phyloP scores from a whole-genome alignment of 352 stramenopile species.

The Phytopythium vexans region DNA sequence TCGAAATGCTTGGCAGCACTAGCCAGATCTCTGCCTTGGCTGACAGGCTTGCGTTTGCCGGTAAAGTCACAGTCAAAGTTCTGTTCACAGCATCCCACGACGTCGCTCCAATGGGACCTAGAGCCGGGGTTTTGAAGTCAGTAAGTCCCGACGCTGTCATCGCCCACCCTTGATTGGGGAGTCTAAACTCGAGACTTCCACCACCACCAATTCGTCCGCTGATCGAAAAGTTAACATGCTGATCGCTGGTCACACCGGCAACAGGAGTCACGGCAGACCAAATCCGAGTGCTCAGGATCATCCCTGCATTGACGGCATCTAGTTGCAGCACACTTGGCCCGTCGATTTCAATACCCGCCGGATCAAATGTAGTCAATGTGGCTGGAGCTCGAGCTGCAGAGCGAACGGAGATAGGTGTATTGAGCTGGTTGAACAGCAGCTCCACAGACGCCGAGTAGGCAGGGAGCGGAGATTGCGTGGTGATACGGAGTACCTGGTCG shows the following conservation, averaged over 20 bases:
- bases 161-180: slow-evolving; percentile 44
- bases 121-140: slow-evolving; percentile 29
- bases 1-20: slow-evolving; percentile 30
- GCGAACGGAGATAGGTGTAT: slow-evolving; percentile 41
- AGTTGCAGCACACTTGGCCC: slow-evolving; percentile 36
- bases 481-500: slow-evolving; percentile 9
- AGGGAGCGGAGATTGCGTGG: slow-evolving; percentile 13
- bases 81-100: slow-evolving; percentile 29
- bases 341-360: slow-evolving; percentile 39
- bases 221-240: slow-evolving; percentile 42
- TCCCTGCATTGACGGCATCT: slow-evolving; percentile 37
- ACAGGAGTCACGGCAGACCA: slow-evolving; percentile 38
- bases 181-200: slow-evolving; percentile 34
- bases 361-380: slow-evolving; percentile 40
- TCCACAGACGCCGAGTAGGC: slow-evolving; percentile 24
- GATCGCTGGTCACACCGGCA: slow-evolving; percentile 45
- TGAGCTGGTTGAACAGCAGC: slow-evolving; percentile 32
- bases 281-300: slow-evolving; percentile 40
- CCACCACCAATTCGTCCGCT: slow-evolving; percentile 34
- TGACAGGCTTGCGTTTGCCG: slow-evolving; percentile 14
- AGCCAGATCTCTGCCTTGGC: slow-evolving; percentile 29
- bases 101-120: slow-evolving; percentile 22
- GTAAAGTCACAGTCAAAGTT: slow-evolving; percentile 33
- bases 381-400: slow-evolving; percentile 12
- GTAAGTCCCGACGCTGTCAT: slow-evolving; percentile 19